Evolutionary conservation across 805 yeast genomes (phyloP).

Genomic region (Metschnikowia amazonensis): DNA sequence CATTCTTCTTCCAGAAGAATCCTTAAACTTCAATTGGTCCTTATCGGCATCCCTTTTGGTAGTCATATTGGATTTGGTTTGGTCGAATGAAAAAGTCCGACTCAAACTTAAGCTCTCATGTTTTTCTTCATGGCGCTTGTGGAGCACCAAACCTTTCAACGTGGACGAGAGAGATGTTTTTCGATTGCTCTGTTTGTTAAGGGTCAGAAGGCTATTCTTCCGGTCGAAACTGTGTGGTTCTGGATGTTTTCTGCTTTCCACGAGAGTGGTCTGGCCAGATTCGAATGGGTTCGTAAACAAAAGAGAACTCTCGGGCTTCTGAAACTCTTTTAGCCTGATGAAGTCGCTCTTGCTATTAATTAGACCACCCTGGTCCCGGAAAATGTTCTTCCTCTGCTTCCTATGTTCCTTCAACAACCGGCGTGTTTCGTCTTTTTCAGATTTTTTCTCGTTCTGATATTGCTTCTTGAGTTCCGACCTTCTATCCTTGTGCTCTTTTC

Average conservation of each 20-base stretch:
- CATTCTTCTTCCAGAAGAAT: constrained; percentile 18
- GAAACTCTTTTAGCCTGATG: not conserved
- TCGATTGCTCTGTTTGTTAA: not conserved
- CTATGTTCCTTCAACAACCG: constrained; percentile 10
- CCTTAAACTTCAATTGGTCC: constrained; percentile 14
- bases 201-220: constrained; percentile 2
- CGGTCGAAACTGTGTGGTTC: not conserved
- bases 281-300: constrained; percentile 13
- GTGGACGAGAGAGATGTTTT: constrained; percentile 9
- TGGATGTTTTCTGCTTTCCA: constrained; percentile 5
- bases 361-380: not conserved
- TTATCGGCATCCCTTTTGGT: constrained; percentile 23
- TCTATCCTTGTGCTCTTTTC: constrained; percentile 5
- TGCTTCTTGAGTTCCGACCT: not conserved
- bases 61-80: constrained; percentile 36
- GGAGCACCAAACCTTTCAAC: constrained; percentile 10
- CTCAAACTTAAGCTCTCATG: constrained; percentile 4
- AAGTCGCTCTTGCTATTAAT: not conserved
- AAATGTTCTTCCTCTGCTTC: not conserved
- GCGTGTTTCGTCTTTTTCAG: constrained; percentile 10
- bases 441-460: not conserved
- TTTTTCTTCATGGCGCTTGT: constrained; percentile 3
- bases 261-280: constrained; percentile 14
- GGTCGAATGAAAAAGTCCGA: constrained; percentile 31
- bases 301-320: not conserved